Conservation (phyloP, 768 basidiomycete species). For the Pholiota microspora region DNA sequence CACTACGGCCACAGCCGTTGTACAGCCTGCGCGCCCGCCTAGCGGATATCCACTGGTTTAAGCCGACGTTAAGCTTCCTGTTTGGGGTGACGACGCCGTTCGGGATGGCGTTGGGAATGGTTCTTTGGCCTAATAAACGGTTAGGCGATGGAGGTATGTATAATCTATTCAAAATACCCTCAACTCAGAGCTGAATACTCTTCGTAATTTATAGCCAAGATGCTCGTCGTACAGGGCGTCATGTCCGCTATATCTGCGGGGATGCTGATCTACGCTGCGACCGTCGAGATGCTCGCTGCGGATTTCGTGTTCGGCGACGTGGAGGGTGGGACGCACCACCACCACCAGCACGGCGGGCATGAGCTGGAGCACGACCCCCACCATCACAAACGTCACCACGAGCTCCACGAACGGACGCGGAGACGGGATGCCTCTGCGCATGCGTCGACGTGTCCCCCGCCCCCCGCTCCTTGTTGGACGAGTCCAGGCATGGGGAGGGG, state of each 20-base stretch:
- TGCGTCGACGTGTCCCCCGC: neutral
- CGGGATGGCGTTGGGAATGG: constrained; percentile 62
- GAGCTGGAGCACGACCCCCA: constrained; percentile 4
- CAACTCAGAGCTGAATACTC: neutral
- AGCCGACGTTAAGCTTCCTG: constrained; percentile 52
- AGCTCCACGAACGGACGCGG: constrained; percentile 9
- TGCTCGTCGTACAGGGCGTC: constrained; percentile 62
- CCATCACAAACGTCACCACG: constrained; percentile 3
- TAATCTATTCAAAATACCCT: neutral
- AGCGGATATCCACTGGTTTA: constrained; percentile 36
- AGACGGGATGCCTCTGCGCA: neutral
- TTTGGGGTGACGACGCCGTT: constrained; percentile 76
- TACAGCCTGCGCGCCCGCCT: neutral
- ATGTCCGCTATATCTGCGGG: constrained; percentile 84
- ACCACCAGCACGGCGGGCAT: constrained; percentile 22
- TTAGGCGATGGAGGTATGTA: constrained; percentile 15
- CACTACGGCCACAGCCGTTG: neutral
- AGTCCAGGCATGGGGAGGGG: no score
- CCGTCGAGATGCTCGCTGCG: constrained; percentile 84
- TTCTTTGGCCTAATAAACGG: constrained; percentile 30
- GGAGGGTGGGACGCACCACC: constrained; percentile 21
- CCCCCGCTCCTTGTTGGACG: no score
- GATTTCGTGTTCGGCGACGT: constrained; percentile 80
- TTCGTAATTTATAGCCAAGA: constrained; percentile 9
- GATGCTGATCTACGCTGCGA: constrained; percentile 80